These are phyloP conservation scores for Leccinum aurantiacum DNA, from an alignment of 768 basidiomycete species.

Conservation along the genomic window DNA sequence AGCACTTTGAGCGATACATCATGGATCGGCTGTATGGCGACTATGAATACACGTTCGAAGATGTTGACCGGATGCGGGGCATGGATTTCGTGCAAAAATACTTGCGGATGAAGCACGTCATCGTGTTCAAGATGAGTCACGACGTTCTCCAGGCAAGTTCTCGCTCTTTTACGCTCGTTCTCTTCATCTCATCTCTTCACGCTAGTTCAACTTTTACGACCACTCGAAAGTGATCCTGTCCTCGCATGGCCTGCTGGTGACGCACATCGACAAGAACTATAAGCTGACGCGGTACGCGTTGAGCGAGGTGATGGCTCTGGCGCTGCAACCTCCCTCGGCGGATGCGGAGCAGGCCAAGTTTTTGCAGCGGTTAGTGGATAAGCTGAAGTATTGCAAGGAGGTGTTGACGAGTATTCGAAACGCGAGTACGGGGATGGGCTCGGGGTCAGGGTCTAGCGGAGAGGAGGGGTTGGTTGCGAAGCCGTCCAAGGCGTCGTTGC, in stretches of 20 bases:
- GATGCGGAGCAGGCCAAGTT: conserved; percentile 62
- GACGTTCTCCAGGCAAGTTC: conserved; percentile 82
- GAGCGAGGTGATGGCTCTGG: conserved; percentile 63
- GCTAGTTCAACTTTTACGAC: conserved; percentile 97
- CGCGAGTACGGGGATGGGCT: conserved; percentile 46
- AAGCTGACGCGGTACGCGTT: conserved; percentile 71
- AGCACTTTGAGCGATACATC: conserved; percentile 94
- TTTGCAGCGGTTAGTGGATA: conserved; percentile 65
- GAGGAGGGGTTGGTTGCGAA: conserved; percentile 17
- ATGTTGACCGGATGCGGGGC: conserved; percentile 64
- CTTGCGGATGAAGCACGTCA: conserved; percentile 94
- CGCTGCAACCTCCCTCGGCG: conserved; percentile 40
- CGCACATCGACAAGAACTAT: conserved; percentile 91
- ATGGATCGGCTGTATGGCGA: conserved; percentile 86
- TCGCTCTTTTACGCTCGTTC: conserved; percentile 17
- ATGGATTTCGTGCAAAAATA: conserved; percentile 98
- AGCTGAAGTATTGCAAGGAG: conserved; percentile 86
- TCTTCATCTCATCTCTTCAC: conserved; percentile 3
- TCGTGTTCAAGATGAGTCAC: conserved; percentile 94
- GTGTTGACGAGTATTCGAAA: conserved; percentile 70
- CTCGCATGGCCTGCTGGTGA: conserved; percentile 71
- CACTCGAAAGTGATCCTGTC: conserved; percentile 94
- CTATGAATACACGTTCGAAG: conserved; percentile 79
- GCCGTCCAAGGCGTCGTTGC: conserved; percentile 21
- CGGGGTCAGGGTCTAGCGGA: conserved; percentile 20